Conservation (phyloP, 2,329 filamentous ascomycete genomes). For the Alternaria brassicicola region DNA sequence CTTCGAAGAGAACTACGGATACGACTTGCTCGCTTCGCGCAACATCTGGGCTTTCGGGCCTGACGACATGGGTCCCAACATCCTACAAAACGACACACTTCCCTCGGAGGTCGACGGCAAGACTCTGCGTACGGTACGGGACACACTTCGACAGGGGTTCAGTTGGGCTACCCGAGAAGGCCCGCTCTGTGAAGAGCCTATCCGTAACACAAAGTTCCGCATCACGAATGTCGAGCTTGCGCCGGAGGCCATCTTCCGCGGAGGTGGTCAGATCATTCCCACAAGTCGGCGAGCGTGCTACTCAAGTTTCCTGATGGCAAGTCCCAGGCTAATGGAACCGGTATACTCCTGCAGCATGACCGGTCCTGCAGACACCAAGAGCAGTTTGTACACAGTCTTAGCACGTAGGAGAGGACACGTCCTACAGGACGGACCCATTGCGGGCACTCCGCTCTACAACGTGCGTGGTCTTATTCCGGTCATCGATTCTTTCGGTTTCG, state of each 20-base stretch:
- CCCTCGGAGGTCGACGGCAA: constrained; percentile 95
- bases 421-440: constrained; percentile 89
- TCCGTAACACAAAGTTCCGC: constrained; percentile 97
- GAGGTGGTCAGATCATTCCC: constrained; percentile 96
- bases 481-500: constrained; percentile 97
- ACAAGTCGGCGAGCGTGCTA: constrained; percentile 93
- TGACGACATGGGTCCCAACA: constrained; percentile 92
- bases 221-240: constrained; percentile 89
- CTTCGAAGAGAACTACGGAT: constrained; percentile 96
- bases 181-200: constrained; percentile 96
- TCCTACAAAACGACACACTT: constrained; percentile 94
- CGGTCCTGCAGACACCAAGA: constrained; percentile 86
- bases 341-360: constrained; percentile 93
- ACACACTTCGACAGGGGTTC: constrained; percentile 94
- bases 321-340: constrained; percentile 94
- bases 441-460: constrained; percentile 90
- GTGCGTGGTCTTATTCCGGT: constrained; percentile 92
- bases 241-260: constrained; percentile 88
- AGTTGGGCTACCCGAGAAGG: constrained; percentile 96
- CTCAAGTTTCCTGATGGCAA: constrained; percentile 95
- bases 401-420: constrained; percentile 90
- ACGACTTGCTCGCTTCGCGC: constrained; percentile 90
- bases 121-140: constrained; percentile 81
- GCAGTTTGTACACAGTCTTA: constrained; percentile 88
- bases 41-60: constrained; percentile 99